Evolutionary conservation across 2,329 filamentous ascomycete species (phyloP).

Genomic region (Paecilomyces sp.): DNA sequence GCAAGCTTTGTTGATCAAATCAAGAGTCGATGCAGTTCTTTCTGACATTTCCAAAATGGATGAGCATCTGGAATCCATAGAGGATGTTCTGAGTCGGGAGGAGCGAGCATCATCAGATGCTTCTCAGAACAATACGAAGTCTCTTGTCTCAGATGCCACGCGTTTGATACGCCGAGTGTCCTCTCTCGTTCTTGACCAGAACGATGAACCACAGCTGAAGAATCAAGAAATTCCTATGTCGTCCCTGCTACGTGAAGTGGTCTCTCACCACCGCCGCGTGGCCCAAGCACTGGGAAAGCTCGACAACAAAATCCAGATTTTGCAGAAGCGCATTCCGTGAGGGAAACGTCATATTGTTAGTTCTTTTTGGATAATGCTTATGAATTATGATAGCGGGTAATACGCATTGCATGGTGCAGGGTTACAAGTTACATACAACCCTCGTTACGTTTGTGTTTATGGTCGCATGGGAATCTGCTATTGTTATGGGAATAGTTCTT

Average conservation of each 20-base stretch:
- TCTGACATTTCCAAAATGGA: constrained; percentile 23
- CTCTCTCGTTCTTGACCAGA: not conserved
- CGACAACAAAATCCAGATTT: not conserved
- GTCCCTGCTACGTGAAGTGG: not conserved
- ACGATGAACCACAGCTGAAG: not conserved
- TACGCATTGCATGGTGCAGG: not conserved
- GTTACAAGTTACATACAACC: not conserved
- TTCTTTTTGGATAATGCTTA: not conserved
- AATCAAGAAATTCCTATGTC: not conserved
- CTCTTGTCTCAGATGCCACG: not conserved
- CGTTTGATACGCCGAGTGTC: not conserved
- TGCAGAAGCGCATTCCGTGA: not conserved
- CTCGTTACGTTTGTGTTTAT: not conserved
- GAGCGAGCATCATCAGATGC: constrained; percentile 8
- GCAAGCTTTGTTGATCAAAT: constrained; percentile 22
- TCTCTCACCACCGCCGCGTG: not conserved
- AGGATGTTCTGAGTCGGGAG: constrained; percentile 15
- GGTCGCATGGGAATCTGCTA: not conserved
- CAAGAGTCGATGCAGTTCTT: constrained; percentile 22
- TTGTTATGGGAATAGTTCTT: not conserved
- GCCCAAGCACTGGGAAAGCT: not conserved
- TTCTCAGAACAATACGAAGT: not conserved
- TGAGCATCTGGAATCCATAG: constrained; percentile 28
- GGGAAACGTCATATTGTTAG: not conserved
- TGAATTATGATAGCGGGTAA: not conserved